These are phyloP conservation scores for Paramecium caudatum DNA, from an alignment of 73 alveolate species.

Conservation along the genomic window DNA sequence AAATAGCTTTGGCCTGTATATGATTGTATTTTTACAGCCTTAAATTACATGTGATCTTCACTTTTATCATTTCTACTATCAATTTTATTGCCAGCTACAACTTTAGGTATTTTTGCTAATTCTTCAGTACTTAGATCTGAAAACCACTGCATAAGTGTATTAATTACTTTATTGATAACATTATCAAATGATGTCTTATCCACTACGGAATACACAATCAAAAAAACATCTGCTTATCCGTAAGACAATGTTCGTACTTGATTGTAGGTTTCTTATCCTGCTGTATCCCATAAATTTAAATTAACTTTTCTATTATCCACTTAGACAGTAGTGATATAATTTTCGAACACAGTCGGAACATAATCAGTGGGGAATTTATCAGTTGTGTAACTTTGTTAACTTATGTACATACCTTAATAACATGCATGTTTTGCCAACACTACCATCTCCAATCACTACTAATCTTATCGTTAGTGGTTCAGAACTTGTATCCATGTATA, in stretches of 20 bases:
- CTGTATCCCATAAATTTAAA: slow-evolving; percentile 88
- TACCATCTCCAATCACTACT: slow-evolving; percentile 85
- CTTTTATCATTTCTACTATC: slow-evolving; percentile 75
- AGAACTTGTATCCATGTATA: background rate
- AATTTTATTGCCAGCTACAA: slow-evolving; percentile 82
- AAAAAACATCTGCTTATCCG: slow-evolving; percentile 83
- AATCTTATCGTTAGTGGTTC: slow-evolving; percentile 61
- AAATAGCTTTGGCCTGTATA: background rate
- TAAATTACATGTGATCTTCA: slow-evolving; percentile 13
- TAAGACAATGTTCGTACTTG: slow-evolving; percentile 82
- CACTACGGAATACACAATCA: slow-evolving; percentile 80
- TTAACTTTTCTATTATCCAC: slow-evolving; percentile 77
- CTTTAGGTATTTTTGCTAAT: slow-evolving; percentile 75
- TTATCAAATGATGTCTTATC: slow-evolving; percentile 81
- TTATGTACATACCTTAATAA: slow-evolving; percentile 68
- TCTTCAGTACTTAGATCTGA: slow-evolving; percentile 76
- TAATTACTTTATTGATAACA: slow-evolving; percentile 73
- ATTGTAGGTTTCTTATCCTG: slow-evolving; percentile 87
- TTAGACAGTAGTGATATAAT: slow-evolving; percentile 77
- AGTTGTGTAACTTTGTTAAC: slow-evolving; percentile 56
- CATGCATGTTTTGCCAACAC: slow-evolving; percentile 87
- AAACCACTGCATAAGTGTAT: slow-evolving; percentile 74
- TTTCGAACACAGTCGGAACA: slow-evolving; percentile 86
- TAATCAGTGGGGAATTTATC: slow-evolving; percentile 85
- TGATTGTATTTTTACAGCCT: background rate